A percentile compares a stretch with the other conserved stretches of the same genome.
Conservation (phyloP, 2,329 filamentous ascomycete genomes). For the Chalaropsis ovoidea region DNA sequence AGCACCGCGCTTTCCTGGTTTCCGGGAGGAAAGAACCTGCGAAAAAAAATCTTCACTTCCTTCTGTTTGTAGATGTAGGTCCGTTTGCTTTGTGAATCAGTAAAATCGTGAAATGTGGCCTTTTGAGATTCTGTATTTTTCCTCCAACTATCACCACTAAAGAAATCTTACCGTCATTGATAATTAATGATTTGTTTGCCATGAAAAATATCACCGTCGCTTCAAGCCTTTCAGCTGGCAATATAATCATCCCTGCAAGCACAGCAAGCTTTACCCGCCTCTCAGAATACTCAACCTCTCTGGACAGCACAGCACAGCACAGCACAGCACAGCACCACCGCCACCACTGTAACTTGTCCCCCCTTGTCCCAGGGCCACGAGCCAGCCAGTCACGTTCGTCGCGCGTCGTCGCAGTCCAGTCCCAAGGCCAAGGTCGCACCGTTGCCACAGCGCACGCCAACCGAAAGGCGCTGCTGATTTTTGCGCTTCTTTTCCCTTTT, state of each 20-base stretch:
- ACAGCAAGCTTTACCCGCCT: too few relatives aligned
- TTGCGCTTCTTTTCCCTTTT: constrained; percentile 2
- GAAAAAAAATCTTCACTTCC: not conserved
- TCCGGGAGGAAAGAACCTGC: not conserved
- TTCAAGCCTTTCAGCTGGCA: not conserved
- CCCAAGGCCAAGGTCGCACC: not conserved
- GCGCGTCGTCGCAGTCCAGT: constrained; percentile 1
- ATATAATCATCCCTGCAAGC: constrained; percentile 7
- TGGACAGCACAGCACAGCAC: too few relatives aligned
- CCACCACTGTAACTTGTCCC: not conserved
- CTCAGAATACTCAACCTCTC: too few relatives aligned
- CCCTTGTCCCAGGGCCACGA: not conserved
- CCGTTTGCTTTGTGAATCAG: not conserved
- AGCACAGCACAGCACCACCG: too few relatives aligned
- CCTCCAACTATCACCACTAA: not conserved
- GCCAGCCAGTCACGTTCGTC: constrained; percentile 11
- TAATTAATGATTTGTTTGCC: not conserved
- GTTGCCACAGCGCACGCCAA: not conserved
- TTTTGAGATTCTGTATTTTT: not conserved
- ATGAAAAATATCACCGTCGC: not conserved
- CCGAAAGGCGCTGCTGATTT: not conserved
- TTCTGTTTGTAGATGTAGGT: not conserved
- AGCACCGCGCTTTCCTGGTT: too few relatives aligned
- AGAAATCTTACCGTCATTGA: too few relatives aligned
- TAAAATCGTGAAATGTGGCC: not conserved